phyloP scores from a whole-genome alignment of 164 flowering plant genomes.

The Litsea cubeba region DNA sequence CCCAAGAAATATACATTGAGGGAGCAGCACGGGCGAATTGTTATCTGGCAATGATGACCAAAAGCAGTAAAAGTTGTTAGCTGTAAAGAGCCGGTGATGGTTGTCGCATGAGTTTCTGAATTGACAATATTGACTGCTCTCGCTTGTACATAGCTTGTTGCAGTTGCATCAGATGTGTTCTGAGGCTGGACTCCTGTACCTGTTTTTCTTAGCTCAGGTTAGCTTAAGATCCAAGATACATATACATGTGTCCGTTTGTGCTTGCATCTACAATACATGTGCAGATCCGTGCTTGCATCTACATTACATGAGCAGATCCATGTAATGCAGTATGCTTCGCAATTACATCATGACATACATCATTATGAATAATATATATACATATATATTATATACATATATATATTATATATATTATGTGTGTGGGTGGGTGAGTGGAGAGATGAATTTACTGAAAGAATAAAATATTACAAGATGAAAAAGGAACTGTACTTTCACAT shows the following conservation, averaged over 20 bases:
- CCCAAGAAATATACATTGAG: not conserved
- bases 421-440: no score
- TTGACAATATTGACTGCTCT: slow-evolving; percentile 16
- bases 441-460: no score
- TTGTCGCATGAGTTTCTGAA: slow-evolving; percentile 18
- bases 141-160: slow-evolving; percentile 23
- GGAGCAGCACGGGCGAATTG: not conserved
- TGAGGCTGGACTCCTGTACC: slow-evolving; percentile 68
- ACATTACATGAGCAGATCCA: not conserved
- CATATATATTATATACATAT: no score
- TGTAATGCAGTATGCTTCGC: not conserved
- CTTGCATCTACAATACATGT: no score
- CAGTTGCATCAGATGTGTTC: slow-evolving; percentile 60
- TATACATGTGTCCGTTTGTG: not conserved
- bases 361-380: no score
- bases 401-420: no score
- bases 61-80: not conserved
- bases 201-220: slow-evolving; percentile 23
- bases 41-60: not conserved
- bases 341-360: no score
- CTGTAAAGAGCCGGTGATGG: not conserved
- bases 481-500: no score
- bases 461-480: no score
- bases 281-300: no score
- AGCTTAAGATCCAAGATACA: not conserved